These are phyloP conservation scores for Hymenoscyphus linearis DNA, from an alignment of 2,329 filamentous ascomycete species.

Conservation along the genomic window DNA sequence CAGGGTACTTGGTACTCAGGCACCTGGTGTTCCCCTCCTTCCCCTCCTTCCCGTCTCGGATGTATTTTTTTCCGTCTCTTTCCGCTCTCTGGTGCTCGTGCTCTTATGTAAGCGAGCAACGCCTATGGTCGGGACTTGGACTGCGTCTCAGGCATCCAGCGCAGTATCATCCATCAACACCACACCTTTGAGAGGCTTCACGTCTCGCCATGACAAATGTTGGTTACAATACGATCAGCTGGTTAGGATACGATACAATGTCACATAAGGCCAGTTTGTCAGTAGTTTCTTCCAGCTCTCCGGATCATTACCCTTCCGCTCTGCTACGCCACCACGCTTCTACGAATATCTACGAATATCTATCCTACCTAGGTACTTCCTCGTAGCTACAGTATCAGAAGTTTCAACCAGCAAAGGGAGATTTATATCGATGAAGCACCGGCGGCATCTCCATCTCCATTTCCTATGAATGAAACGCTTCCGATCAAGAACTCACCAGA, in stretches of 20 bases:
- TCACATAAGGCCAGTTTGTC: neutral
- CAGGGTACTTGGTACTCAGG: too few relatives aligned
- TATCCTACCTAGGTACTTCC: neutral
- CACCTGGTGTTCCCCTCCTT: too few relatives aligned
- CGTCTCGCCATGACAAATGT: too few relatives aligned
- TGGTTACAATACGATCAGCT: too few relatives aligned
- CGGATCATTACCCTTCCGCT: neutral
- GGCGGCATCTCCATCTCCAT: neutral
- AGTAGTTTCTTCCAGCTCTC: neutral
- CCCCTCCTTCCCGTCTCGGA: conserved; percentile 1
- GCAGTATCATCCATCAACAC: neutral
- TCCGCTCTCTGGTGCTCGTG: too few relatives aligned
- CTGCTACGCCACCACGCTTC: neutral
- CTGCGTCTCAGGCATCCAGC: neutral
- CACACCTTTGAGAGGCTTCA: neutral
- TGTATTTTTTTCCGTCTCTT: neutral
- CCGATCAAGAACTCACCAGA: neutral
- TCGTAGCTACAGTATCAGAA: neutral
- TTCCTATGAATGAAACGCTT: neutral
- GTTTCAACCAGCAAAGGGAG: neutral
- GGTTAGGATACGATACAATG: too few relatives aligned
- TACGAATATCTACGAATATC: too few relatives aligned
- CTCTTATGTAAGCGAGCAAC: neutral
- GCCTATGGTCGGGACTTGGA: neutral
- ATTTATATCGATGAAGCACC: neutral